phyloP scores from a whole-genome alignment of 1,284 basidiomycete species.

The Leccinum variabile region DNA sequence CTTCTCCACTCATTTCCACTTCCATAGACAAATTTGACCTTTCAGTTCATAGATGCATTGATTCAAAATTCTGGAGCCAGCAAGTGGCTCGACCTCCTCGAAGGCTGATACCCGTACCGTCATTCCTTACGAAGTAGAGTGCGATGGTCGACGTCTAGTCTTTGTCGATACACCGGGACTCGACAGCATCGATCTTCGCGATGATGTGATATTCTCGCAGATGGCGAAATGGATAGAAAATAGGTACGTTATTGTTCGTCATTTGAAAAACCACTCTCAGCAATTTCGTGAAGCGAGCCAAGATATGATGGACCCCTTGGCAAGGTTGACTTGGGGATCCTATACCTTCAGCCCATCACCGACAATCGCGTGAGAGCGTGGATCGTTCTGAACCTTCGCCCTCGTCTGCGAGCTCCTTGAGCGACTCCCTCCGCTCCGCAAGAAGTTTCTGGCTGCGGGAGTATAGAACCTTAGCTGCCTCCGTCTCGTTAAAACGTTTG shows the following conservation, averaged over 20 bases:
- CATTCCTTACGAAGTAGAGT: neutral
- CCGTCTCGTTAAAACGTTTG: too few species aligned
- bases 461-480: too few species aligned
- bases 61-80: neutral
- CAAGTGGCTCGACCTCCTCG: neutral
- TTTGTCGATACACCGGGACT: conserved; percentile 18
- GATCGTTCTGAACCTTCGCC: too few species aligned
- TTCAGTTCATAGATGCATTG: conserved; percentile 11
- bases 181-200: neutral
- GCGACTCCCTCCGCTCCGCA: too few species aligned
- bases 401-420: too few species aligned
- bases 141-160: conserved; percentile 1
- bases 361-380: neutral
- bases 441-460: too few species aligned
- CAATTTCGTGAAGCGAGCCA: too few species aligned
- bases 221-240: neutral
- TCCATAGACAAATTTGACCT: neutral
- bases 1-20: neutral
- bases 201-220: conserved; percentile 2
- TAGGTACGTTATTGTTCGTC: conserved; percentile 2
- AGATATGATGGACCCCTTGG: neutral
- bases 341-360: conserved; percentile 15
- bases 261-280: too few species aligned
- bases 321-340: conserved; percentile 2
- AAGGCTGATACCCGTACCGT: neutral